Evolutionary conservation across 306 rosid species (phyloP), one percentile per base, ranked within the genome.

Genomic region (Cicer bijugum): DNA sequence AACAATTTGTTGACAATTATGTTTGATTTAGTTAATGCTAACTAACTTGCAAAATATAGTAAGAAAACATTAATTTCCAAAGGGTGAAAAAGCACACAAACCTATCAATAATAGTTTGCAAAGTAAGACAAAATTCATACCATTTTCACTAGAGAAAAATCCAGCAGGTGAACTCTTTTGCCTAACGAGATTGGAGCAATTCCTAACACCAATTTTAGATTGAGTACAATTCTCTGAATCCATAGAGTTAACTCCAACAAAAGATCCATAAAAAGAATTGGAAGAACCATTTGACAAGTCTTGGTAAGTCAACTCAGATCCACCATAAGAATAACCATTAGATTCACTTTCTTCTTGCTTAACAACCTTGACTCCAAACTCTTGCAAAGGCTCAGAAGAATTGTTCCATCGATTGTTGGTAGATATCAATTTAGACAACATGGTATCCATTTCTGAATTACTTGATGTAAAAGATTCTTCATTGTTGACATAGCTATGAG

Each of bases 121-220:
- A 66, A 55, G 33, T 12, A 72, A 55, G 16, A 53, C 9, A 64
- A 59, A 53, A 53, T 3, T 5, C 59, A 70, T 87, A 93, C 98
- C 96, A 80, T 81, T 86, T 71, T 88, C 86, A 71, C 55, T 70
- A 60, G 86, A 70, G 88, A 88, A 85, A 71, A 90, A 78, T 11
- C 77, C 93, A 53, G 93, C 82, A 8, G 97, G 93, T 28, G 90
- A 90, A 74, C 96, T 93, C 66, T 71, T 85, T 70, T 88, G 92
- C 74, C 98, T 85, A 28, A 71, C 45, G 60, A 85, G 85, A 84
- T 84, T 80, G 55, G 89, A 74, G 47, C 67, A 73, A 84, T 76
- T 86, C 67, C 89, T 77, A 8, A 67, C 67, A 45, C 80, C 84
- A 38, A 77, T 62, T 76, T 84, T 84, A 28, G 78, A 51, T 76